These are phyloP conservation scores for Pseudozyma thailandica DNA, from an alignment of 1,284 basidiomycete species.

Conservation along the genomic window DNA sequence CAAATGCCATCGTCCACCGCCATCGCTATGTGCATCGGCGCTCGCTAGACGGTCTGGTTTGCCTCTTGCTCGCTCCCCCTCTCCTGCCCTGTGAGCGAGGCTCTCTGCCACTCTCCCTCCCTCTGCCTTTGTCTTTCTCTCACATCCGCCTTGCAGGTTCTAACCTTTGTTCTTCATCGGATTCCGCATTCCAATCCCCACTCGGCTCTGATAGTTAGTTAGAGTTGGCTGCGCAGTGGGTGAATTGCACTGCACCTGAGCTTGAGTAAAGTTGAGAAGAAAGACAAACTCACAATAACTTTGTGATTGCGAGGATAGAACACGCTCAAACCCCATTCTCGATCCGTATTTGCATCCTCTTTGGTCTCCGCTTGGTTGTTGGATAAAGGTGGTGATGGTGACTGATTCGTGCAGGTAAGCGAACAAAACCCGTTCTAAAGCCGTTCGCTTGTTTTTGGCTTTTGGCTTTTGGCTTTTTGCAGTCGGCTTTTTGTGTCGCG, in stretches of 20 bases:
- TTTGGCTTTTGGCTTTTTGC: no score
- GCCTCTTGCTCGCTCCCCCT: neutral
- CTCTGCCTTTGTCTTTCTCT: no score
- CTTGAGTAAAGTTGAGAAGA: no score
- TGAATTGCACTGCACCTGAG: no score
- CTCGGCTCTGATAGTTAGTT: neutral
- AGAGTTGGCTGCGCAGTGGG: no score
- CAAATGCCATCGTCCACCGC: neutral
- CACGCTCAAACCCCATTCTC: neutral
- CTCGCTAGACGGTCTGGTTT: no score
- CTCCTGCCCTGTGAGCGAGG: no score
- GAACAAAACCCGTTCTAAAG: neutral
- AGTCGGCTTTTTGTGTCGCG: no score
- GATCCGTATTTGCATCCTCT: slow-evolving; percentile 10
- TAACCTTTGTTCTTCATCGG: no score
- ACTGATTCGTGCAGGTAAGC: neutral
- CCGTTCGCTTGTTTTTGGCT: neutral
- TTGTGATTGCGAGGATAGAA: neutral
- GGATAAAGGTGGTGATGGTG: neutral
- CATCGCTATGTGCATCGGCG: neutral
- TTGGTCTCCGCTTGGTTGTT: neutral
- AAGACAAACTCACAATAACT: no score
- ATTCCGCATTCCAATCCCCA: neutral
- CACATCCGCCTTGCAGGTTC: no score
- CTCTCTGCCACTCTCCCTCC: no score